Percentiles rank a stretch among this genome's conserved stretches.
Evolutionary conservation across 768 basidiomycete genomes (phyloP).

Genomic region (Cystobasidium tubakii): DNA sequence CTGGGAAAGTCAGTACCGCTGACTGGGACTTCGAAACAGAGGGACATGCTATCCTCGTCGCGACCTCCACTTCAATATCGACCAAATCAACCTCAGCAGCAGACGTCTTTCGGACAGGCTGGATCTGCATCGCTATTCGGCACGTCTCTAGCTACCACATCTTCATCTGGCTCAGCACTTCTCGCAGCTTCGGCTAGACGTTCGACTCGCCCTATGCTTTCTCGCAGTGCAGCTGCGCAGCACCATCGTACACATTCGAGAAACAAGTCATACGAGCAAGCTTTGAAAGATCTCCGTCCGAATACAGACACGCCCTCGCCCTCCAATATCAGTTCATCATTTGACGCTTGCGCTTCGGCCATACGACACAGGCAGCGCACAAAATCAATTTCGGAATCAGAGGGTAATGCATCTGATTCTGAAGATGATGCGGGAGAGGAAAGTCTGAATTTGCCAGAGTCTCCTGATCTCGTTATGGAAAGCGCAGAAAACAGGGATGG

Average conservation of each 20-base stretch:
- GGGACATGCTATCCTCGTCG: not conserved
- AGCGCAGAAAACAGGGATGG: not conserved
- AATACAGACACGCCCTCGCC: not conserved
- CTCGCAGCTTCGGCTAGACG: not conserved
- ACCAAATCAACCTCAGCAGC: not conserved
- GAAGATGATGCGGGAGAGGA: slow-evolving; percentile 12
- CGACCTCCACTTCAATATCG: not conserved
- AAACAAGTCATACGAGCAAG: not conserved
- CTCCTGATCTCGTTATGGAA: slow-evolving; percentile 2
- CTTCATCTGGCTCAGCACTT: not conserved
- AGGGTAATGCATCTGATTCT: slow-evolving; percentile 1
- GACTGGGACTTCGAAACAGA: not conserved
- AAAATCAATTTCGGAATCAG: slow-evolving; percentile 26
- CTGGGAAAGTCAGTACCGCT: not conserved
- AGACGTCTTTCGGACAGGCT: not conserved
- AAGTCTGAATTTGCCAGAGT: slow-evolving; percentile 7
- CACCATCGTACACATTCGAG: slow-evolving; percentile 1
- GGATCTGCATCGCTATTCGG: not conserved
- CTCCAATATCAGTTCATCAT: not conserved
- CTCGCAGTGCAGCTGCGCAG: not conserved
- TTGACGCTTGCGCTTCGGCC: slow-evolving; percentile 9
- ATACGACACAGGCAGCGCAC: slow-evolving; percentile 25
- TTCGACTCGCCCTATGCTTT: not conserved
- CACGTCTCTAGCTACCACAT: not conserved
- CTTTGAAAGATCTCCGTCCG: not conserved